Evolutionary conservation across 352 stramenopile genomes (phyloP).

Genomic region (Blastocystis sp.): DNA sequence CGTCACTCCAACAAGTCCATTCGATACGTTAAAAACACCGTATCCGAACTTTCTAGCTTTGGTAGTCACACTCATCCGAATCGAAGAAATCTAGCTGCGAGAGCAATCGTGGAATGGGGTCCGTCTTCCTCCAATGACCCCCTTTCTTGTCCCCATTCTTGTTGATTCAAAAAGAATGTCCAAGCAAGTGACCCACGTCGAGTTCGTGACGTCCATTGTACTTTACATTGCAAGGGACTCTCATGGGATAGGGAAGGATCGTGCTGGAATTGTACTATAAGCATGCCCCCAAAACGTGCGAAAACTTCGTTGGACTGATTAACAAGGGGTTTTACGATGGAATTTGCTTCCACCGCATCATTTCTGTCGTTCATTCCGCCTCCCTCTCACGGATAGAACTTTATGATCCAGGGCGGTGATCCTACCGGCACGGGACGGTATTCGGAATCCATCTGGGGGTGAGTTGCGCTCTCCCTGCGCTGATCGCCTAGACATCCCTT

Average conservation of each 20-base stretch:
- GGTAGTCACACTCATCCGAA: slow-evolving; percentile 50
- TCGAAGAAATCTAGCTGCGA: slow-evolving; percentile 16
- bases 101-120: slow-evolving; percentile 11
- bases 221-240: no score
- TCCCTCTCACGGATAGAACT: slow-evolving; percentile 75
- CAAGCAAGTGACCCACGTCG: slow-evolving; percentile 57
- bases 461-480: slow-evolving; percentile 73
- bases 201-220: slow-evolving; percentile 66
- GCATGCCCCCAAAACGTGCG: slow-evolving; percentile 85
- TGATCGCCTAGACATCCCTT: slow-evolving; percentile 74
- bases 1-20: background rate
- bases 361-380: slow-evolving; percentile 74
- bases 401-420: slow-evolving; percentile 93
- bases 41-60: slow-evolving; percentile 69
- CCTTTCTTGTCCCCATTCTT: background rate
- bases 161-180: slow-evolving; percentile 43
- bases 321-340: slow-evolving; percentile 90
- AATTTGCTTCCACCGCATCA: slow-evolving; percentile 90
- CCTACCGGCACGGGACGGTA: slow-evolving; percentile 86
- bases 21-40: slow-evolving; percentile 65
- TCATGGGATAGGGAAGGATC: slow-evolving; percentile 77
- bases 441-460: slow-evolving; percentile 86
- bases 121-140: background rate
- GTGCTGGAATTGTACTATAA: slow-evolving; percentile 88
- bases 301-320: slow-evolving; percentile 86